A percentile compares a stretch with the other conserved stretches of the same genome.
Conservation (phyloP, 2,329 filamentous ascomycete species). For the Cladophialophora chaetospira region DNA sequence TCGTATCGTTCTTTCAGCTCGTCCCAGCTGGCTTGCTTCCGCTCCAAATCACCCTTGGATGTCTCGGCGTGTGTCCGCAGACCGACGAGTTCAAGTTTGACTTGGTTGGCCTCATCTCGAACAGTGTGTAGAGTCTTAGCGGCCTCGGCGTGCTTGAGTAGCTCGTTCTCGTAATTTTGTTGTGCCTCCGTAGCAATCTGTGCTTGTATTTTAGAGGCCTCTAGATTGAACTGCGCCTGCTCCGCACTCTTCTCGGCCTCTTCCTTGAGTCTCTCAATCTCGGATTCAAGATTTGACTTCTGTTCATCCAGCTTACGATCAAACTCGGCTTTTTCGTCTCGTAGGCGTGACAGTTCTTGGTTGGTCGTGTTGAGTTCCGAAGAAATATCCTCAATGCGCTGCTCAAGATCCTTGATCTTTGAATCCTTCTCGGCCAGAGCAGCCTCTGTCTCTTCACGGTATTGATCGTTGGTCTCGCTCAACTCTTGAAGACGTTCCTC, state of each 20-base stretch:
- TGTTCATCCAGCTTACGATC: conserved; percentile 75
- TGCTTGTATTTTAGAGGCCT: conserved; percentile 89
- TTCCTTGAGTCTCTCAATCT: conserved; percentile 79
- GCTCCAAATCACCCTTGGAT: conserved; percentile 73
- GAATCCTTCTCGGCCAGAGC: conserved; percentile 75
- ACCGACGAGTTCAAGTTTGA: conserved; percentile 76
- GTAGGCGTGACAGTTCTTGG: conserved; percentile 75
- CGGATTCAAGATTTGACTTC: conserved; percentile 74
- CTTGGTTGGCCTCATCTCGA: conserved; percentile 75
- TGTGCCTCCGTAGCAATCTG: conserved; percentile 92
- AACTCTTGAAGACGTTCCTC: conserved; percentile 85
- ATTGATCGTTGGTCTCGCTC: conserved; percentile 79
- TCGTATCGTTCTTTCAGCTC: conserved; percentile 80
- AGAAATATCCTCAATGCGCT: conserved; percentile 80
- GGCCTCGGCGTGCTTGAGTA: conserved; percentile 95
- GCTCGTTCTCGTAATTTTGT: conserved; percentile 90
- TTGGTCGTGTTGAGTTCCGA: conserved; percentile 80
- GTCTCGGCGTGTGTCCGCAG: conserved; percentile 82
- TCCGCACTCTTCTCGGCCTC: conserved; percentile 78
- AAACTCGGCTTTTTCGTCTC: conserved; percentile 77
- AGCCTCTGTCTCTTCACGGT: conserved; percentile 80
- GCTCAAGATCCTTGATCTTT: conserved; percentile 77
- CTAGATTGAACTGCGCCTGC: conserved; percentile 80
- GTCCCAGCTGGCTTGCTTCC: conserved; percentile 85
- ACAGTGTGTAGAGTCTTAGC: conserved; percentile 79